These are phyloP conservation scores for Nicotiana undulata DNA, from an alignment of 257 asterid species.

Conservation along the genomic window DNA sequence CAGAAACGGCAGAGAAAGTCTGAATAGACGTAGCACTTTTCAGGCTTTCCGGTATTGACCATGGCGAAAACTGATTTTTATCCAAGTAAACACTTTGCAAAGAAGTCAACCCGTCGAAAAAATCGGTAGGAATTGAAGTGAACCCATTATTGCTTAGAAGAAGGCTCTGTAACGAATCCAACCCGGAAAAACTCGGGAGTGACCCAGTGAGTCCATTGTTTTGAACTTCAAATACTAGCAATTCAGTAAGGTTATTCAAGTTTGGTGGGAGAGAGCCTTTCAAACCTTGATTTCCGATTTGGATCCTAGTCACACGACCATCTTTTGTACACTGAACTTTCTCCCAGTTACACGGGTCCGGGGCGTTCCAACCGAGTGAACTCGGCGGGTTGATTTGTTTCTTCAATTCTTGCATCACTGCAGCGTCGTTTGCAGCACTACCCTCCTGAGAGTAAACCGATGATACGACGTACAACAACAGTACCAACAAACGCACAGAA, in stretches of 20 bases:
- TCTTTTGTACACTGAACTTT: conserved; percentile 9
- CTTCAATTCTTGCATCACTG: conserved; percentile 27
- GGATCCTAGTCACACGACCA: conserved; percentile 42
- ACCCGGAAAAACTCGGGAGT: conserved; percentile 58
- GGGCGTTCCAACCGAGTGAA: conserved; percentile 23
- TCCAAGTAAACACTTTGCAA: conserved; percentile 47
- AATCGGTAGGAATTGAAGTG: conserved; percentile 55
- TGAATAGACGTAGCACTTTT: conserved; percentile 30
- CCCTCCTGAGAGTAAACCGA: conserved; percentile 10
- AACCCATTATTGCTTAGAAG: conserved; percentile 48
- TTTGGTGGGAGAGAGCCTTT: conserved; percentile 50
- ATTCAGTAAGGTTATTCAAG: conserved; percentile 38
- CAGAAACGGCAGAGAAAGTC: conserved; percentile 47
- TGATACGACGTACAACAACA: not conserved
- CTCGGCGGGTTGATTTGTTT: conserved; percentile 20
- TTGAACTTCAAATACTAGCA: conserved; percentile 48
- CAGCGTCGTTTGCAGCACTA: conserved; percentile 19
- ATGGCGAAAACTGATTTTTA: conserved; percentile 42
- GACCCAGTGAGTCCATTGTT: conserved; percentile 50
- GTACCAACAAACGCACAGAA: not conserved
- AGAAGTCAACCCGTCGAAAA: conserved; percentile 67
- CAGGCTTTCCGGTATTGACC: conserved; percentile 52
- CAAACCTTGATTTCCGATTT: conserved; percentile 46
- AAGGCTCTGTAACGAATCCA: conserved; percentile 33
- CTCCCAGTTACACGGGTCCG: conserved; percentile 24